These are phyloP conservation scores for Malassezia arunalokei DNA, from an alignment of 1,284 basidiomycete species.

Conservation along the genomic window DNA sequence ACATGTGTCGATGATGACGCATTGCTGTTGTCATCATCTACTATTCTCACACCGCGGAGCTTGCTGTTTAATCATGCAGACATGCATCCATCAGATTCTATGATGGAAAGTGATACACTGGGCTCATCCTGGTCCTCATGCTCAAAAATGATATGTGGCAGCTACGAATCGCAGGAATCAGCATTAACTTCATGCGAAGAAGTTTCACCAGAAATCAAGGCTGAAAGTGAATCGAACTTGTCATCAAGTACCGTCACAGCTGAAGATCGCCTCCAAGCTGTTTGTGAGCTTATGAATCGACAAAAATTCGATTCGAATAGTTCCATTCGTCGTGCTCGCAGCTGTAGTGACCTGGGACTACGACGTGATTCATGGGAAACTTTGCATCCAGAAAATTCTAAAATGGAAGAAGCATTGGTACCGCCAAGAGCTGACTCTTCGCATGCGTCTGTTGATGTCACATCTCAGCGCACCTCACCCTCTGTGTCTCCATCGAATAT, in stretches of 20 bases:
- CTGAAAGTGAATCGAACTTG: background rate
- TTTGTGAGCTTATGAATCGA: background rate
- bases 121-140: slow-evolving; percentile 11
- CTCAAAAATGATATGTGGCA: slow-evolving; percentile 2
- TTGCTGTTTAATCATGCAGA: slow-evolving; percentile 6
- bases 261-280: background rate
- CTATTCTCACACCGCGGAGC: slow-evolving; percentile 4
- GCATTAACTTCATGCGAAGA: background rate
- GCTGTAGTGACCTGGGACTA: background rate
- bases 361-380: background rate
- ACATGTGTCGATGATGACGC: background rate
- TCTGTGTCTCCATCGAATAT: no score
- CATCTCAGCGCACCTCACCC: no score
- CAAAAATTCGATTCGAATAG: background rate
- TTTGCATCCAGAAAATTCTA: background rate
- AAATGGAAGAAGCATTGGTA: background rate
- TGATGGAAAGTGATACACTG: background rate
- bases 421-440: no score
- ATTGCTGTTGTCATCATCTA: background rate
- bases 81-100: background rate
- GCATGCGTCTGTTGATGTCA: no score
- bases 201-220: background rate
- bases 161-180: background rate
- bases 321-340: background rate
- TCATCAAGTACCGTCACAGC: background rate